phyloP scores from a whole-genome alignment of 495 filamentous ascomycete genomes.

The Penicillium ucsense region DNA sequence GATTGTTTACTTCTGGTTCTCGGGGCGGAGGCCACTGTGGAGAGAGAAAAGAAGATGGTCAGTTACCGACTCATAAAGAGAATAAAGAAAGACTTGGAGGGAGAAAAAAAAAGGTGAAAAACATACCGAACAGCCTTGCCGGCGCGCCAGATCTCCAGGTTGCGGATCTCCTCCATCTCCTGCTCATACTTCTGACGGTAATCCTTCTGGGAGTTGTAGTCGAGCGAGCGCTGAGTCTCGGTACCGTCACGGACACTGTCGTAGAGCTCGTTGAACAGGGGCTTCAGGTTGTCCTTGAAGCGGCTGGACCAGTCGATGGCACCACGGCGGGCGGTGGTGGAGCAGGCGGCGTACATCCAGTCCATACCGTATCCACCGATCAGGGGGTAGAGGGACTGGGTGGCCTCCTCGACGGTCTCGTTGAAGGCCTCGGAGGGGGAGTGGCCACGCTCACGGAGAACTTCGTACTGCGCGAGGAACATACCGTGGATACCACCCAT shows the following conservation, averaged over 20 bases:
- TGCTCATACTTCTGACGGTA: constrained; percentile 93
- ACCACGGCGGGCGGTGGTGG: constrained; percentile 93
- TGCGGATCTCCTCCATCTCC: constrained; percentile 93
- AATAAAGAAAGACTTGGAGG: constrained; percentile 1
- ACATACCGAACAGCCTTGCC: constrained; percentile 74
- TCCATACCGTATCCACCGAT: constrained; percentile 98
- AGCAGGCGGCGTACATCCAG: constrained; percentile 99
- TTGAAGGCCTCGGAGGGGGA: constrained; percentile 98
- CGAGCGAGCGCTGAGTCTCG: constrained; percentile 88
- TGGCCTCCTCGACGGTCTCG: constrained; percentile 99
- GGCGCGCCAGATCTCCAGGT: constrained; percentile 96
- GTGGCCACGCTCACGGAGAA: constrained; percentile 96
- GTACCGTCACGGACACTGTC: constrained; percentile 76
- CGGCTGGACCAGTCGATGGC: constrained; percentile 94
- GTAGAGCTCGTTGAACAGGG: constrained; percentile 95
- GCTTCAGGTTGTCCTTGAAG: constrained; percentile 96
- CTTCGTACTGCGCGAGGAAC: constrained; percentile 99
- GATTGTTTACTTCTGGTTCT: constrained; percentile 74
- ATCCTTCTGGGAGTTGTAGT: constrained; percentile 89
- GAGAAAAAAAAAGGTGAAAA: no score
- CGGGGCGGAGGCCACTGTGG: constrained; percentile 67
- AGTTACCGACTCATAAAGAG: not conserved
- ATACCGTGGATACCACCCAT: constrained; percentile 99
- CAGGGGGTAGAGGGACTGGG: constrained; percentile 92
- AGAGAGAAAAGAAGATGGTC: not conserved